Evolutionary conservation across 225 moss, liverwort and hornwort species (phyloP), one percentile per base, ranked within the genome.

Genomic region (Neckera pumila): DNA sequence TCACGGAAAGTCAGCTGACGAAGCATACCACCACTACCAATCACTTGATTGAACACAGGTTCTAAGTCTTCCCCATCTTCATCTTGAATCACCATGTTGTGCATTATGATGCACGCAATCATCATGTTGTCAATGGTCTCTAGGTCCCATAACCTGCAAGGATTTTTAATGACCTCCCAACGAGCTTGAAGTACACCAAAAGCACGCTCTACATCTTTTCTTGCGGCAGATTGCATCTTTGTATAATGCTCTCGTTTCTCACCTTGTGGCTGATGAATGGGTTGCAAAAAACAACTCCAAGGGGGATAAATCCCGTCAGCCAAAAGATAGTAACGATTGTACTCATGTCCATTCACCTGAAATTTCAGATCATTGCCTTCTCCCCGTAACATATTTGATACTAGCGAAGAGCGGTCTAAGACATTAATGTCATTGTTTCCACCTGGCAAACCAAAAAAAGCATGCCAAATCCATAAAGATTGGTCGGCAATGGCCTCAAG

Each of bases 401-500:
- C 14, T 71, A 71, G 3, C 3, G 2, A 1, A 71, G 5, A 9
- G 5, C 0, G 1, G 0, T 71, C 3, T 25, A 26, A 42, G 2
- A 26, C 70, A 71, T 69, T 14, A 42, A 25, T 43, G 43, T 28
- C 5, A 6, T 72, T 72, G 43, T 42, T 43, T 27, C 9, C 9
- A 27, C 27, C 2, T 6, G 0, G 10, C 9, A 43, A 27, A 27
- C 7, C 27, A 27, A 43, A 17, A 17, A 13, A 69, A 4, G 3
- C 38, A 23, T 38, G 7, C 13, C 9, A 40, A 72, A 27, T 72
- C 8, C 16, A 43, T 16, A 40, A 45, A 0, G 3, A 45, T 45
- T 28, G 45, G 6, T 43, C 0, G 2, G 6, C 1, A 0, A 28
- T 28, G 28, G 5, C 9, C 0, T 28, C 6, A 6, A 45, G 5